Percentiles rank a stretch among this genome's conserved stretches.
Evolutionary conservation across 495 filamentous ascomycete species (phyloP).

Genomic region (Margaritispora aquatica): DNA sequence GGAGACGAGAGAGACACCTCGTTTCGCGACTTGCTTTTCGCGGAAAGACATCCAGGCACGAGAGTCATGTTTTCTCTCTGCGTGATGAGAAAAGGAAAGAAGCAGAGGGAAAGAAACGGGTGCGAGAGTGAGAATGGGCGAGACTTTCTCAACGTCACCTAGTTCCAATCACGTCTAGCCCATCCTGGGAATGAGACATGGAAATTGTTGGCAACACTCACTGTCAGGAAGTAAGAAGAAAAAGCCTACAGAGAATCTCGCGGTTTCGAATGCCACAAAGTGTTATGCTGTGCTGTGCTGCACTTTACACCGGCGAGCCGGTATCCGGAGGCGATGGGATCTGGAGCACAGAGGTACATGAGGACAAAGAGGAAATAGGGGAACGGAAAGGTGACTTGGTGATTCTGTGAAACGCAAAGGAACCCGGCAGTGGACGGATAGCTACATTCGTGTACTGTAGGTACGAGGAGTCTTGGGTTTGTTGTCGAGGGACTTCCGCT

Average conservation of each 20-base stretch:
- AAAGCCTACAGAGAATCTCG: not conserved
- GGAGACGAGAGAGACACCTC: not conserved
- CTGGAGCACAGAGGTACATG: too few species aligned
- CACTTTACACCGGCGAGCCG: not conserved
- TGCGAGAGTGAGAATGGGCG: not conserved
- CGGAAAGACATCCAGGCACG: not conserved
- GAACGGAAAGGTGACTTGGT: not conserved
- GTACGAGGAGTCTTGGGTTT: not conserved
- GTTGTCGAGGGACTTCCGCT: not conserved
- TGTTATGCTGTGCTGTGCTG: too few species aligned
- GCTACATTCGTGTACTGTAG: not conserved
- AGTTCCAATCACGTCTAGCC: not conserved
- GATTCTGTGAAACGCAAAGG: not conserved
- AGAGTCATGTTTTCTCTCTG: not conserved
- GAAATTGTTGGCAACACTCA: too few species aligned
- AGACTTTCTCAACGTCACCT: not conserved
- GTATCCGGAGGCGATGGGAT: not conserved
- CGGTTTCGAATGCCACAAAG: not conserved
- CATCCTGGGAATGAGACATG: not conserved
- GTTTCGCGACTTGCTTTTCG: not conserved
- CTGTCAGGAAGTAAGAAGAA: too few species aligned
- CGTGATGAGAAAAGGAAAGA: not conserved
- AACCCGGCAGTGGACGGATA: not conserved
- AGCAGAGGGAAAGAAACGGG: not conserved
- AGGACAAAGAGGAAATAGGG: not conserved